phyloP scores from a whole-genome alignment of 169 alveolate species.

The Prorocentrum cordatum region DNA sequence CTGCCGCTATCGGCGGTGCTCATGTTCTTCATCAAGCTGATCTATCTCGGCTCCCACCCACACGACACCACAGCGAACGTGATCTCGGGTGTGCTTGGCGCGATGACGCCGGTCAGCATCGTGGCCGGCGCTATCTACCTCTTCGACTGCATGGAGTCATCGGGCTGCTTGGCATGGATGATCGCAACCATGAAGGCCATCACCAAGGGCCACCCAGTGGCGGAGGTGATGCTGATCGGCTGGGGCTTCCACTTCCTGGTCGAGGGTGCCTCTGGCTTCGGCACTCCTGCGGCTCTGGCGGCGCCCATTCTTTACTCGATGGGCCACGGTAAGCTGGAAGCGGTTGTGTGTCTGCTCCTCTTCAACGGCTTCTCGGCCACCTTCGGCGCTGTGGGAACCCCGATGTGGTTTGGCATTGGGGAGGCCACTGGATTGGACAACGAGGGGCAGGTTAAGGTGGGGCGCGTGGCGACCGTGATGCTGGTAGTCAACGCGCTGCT shows the following conservation, averaged over 20 bases:
- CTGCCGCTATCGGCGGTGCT: too few species aligned
- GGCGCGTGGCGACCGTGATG: too few species aligned
- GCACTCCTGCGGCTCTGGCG: conserved; percentile 62
- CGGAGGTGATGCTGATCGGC: conserved; percentile 66
- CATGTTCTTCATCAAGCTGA: too few species aligned
- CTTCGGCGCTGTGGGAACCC: conserved; percentile 65
- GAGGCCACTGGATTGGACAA: too few species aligned
- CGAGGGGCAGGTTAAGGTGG: too few species aligned
- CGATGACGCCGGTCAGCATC: conserved; percentile 57
- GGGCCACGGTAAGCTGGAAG: conserved; percentile 64
- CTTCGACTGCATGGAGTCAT: conserved; percentile 60
- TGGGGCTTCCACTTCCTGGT: conserved; percentile 45
- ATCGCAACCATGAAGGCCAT: background rate
- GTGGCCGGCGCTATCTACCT: conserved; percentile 66
- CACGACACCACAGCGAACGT: too few species aligned
- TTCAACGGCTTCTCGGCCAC: conserved; percentile 53
- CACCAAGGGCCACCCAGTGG: conserved; percentile 48
- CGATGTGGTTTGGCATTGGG: conserved; percentile 57
- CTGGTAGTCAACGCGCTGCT: background rate
- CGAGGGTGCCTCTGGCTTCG: conserved; percentile 62
- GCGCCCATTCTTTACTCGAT: conserved; percentile 47
- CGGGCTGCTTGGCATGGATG: conserved; percentile 59
- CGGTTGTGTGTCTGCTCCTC: conserved; percentile 11
- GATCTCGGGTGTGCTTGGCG: too few species aligned
- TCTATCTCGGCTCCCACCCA: too few species aligned